A percentile compares a stretch with the other conserved stretches of the same genome.
phyloP scores from a whole-genome alignment of 2,329 filamentous ascomycete genomes.

The Pseudogymnoascus sp. region DNA sequence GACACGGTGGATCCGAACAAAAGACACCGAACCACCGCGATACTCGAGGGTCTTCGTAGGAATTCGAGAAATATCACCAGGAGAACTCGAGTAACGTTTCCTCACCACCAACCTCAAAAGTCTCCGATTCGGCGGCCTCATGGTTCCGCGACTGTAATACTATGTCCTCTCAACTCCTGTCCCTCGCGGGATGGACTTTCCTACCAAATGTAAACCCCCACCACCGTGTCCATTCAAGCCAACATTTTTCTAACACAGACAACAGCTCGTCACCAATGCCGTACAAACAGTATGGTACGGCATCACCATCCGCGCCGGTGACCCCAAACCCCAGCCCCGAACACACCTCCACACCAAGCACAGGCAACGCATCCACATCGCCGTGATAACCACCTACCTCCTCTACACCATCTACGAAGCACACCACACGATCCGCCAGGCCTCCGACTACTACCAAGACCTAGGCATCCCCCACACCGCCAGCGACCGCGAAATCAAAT shows the following conservation, averaged over 20 bases:
- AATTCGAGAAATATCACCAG: neutral
- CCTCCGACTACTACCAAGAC: constrained; percentile 70
- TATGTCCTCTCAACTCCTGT: constrained; percentile 34
- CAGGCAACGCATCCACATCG: constrained; percentile 73
- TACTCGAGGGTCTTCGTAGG: neutral
- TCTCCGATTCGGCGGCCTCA: neutral
- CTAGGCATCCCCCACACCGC: constrained; percentile 63
- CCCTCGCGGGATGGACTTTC: constrained; percentile 53
- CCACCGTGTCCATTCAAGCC: neutral
- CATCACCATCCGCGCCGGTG: constrained; percentile 81
- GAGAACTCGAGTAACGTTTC: neutral
- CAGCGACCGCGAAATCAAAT: constrained; percentile 70
- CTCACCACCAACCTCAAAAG: neutral
- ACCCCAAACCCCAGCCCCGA: constrained; percentile 66
- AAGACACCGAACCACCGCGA: constrained; percentile 1
- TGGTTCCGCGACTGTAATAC: constrained; percentile 1
- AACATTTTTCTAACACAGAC: constrained; percentile 6
- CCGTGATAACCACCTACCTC: constrained; percentile 77
- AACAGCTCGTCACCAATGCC: constrained; percentile 68
- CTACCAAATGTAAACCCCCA: constrained; percentile 47
- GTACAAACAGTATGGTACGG: constrained; percentile 78
- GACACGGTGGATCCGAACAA: constrained; percentile 3
- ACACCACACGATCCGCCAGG: constrained; percentile 66
- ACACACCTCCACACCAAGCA: constrained; percentile 63
- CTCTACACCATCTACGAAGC: constrained; percentile 89